Evolutionary conservation across 176 grass and related monocot genomes (phyloP).

Genomic region (Cenchrus purpureus): DNA sequence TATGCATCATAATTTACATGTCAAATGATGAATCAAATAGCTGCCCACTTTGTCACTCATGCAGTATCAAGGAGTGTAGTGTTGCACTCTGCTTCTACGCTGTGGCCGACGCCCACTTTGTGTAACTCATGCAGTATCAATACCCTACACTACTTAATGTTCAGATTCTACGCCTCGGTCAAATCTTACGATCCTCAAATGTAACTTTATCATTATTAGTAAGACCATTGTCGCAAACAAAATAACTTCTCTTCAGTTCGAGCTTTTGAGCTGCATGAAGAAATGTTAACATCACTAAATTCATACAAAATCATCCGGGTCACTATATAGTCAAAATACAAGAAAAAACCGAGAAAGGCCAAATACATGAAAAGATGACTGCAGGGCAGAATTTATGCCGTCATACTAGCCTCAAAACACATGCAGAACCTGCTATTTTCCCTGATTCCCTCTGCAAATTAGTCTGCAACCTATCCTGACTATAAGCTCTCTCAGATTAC

Average conservation of each 20-base stretch:
- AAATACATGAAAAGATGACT: slow-evolving; percentile 19
- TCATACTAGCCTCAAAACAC: slow-evolving; percentile 31
- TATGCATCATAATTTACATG: no score
- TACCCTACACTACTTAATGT: no score
- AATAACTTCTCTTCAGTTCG: slow-evolving; percentile 28
- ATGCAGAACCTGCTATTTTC: slow-evolving; percentile 33
- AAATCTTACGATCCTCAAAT: no score
- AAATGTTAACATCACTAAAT: slow-evolving; percentile 14
- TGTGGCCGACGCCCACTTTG: no score
- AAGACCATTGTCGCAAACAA: background rate
- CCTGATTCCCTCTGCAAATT: slow-evolving; percentile 43
- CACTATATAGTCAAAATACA: slow-evolving; percentile 45
- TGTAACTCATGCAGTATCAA: no score
- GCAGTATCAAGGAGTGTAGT: no score
- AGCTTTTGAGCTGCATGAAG: background rate
- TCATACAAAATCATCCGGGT: slow-evolving; percentile 45
- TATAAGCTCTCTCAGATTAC: slow-evolving; percentile 54
- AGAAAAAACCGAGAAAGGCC: slow-evolving; percentile 8
- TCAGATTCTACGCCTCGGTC: no score
- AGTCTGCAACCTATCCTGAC: slow-evolving; percentile 50
- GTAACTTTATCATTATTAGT: no score
- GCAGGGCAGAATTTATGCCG: slow-evolving; percentile 16
- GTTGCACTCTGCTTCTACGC: no score
- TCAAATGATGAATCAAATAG: no score
- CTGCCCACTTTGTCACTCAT: no score